These are phyloP conservation scores for Grosmannia penicillata DNA, from an alignment of 2,329 filamentous ascomycete species.

Conservation along the genomic window DNA sequence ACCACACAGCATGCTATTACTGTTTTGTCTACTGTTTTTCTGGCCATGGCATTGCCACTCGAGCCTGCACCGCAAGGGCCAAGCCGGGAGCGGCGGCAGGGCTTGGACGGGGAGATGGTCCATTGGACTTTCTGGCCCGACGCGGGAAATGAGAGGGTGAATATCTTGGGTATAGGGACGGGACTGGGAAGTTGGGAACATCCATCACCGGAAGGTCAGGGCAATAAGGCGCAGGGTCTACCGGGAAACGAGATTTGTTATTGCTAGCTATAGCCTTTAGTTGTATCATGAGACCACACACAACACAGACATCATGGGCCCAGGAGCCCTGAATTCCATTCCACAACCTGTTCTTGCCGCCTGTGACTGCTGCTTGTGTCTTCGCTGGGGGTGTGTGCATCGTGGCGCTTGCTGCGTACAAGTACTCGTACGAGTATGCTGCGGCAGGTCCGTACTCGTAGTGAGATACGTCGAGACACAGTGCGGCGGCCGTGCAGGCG, in stretches of 20 bases:
- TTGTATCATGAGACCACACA: conserved; percentile 3
- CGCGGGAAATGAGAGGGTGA: background rate
- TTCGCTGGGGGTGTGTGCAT: no score
- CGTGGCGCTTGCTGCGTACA: no score
- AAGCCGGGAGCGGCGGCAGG: no score
- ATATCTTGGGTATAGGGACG: background rate
- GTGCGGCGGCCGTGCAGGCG: no score
- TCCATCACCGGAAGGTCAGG: background rate
- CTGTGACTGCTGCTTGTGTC: no score
- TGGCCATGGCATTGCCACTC: background rate
- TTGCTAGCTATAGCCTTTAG: background rate
- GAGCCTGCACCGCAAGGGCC: no score
- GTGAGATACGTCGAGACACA: no score
- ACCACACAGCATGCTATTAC: background rate
- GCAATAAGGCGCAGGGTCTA: conserved; percentile 1
- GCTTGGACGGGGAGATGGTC: no score
- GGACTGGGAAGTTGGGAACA: conserved; percentile 1
- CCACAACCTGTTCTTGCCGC: background rate
- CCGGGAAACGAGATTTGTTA: background rate
- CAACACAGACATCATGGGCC: background rate
- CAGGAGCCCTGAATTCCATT: background rate
- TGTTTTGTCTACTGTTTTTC: background rate
- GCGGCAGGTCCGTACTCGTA: no score
- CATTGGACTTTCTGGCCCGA: background rate
- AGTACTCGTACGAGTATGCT: no score